Evolutionary conservation across 2,329 filamentous ascomycete genomes (phyloP).

Genomic region (Fusarium sp.): DNA sequence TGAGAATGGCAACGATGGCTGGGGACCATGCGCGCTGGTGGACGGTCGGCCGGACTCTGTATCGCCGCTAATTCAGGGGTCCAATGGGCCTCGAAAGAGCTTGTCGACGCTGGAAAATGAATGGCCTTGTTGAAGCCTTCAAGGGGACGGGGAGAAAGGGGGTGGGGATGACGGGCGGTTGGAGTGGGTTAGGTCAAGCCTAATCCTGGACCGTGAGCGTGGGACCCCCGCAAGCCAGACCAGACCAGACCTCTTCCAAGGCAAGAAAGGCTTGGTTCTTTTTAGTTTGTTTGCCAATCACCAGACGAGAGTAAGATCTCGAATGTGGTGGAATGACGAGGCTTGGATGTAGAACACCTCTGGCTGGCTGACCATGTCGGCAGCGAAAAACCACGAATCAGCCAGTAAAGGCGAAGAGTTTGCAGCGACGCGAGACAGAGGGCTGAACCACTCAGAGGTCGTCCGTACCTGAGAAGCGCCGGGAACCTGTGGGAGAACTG

Average conservation of each 20-base stretch:
- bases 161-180: constrained; percentile 11
- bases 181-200: constrained; percentile 9
- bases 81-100: constrained; percentile 11
- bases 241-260: constrained; percentile 2
- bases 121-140: not conserved
- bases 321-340: constrained; percentile 24
- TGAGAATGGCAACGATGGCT: constrained; percentile 36
- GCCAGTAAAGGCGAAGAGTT: constrained; percentile 1
- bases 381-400: constrained; percentile 6
- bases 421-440: not conserved
- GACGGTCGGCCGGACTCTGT: constrained; percentile 15
- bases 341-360: constrained; percentile 8
- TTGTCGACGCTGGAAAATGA: not conserved
- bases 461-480: constrained; percentile 27
- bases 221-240: constrained; percentile 26
- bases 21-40: constrained; percentile 35
- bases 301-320: not conserved
- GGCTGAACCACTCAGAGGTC: constrained; percentile 25
- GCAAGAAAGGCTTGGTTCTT: not conserved
- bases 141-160: constrained; percentile 5
- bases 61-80: constrained; percentile 34
- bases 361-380: constrained; percentile 7
- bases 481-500: constrained; percentile 7
- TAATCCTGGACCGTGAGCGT: constrained; percentile 29
- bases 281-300: constrained; percentile 12